phyloP scores from a whole-genome alignment of 352 stramenopile genomes.

The Pythium sp. region DNA sequence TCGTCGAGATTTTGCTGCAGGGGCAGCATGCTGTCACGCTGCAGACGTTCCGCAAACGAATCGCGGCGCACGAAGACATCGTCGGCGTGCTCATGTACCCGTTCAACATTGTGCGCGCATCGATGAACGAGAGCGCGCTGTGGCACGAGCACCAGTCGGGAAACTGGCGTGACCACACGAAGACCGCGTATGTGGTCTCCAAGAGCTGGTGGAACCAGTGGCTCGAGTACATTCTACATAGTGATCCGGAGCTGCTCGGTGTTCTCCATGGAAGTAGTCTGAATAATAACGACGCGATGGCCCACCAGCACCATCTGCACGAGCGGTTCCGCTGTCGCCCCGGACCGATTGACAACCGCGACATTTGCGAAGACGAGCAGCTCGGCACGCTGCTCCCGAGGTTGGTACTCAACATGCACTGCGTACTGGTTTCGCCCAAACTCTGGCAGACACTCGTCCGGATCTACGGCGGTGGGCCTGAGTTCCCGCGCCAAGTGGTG shows the following conservation, averaged over 20 bases:
- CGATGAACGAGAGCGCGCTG: conserved; percentile 44
- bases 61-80: conserved; percentile 29
- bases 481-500: conserved; percentile 49
- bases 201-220: conserved; percentile 61
- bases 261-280: background rate
- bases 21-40: conserved; percentile 21
- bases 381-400: conserved; percentile 35
- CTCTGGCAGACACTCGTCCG: conserved; percentile 56
- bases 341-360: conserved; percentile 40
- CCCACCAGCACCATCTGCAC: conserved; percentile 10
- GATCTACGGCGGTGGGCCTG: conserved; percentile 53
- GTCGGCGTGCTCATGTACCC: conserved; percentile 48
- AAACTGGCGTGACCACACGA: conserved; percentile 36
- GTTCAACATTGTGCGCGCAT: conserved; percentile 48
- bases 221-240: conserved; percentile 31
- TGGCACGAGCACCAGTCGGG: conserved; percentile 31
- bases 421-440: conserved; percentile 35
- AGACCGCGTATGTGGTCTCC: conserved; percentile 45
- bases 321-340: conserved; percentile 30
- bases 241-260: conserved; percentile 8
- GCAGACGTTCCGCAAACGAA: conserved; percentile 26
- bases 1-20: conserved; percentile 23
- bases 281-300: background rate
- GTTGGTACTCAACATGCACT: conserved; percentile 36
- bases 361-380: conserved; percentile 37